These are phyloP conservation scores for Calocybe gangraenosa DNA, from an alignment of 768 basidiomycete genomes.

Conservation along the genomic window DNA sequence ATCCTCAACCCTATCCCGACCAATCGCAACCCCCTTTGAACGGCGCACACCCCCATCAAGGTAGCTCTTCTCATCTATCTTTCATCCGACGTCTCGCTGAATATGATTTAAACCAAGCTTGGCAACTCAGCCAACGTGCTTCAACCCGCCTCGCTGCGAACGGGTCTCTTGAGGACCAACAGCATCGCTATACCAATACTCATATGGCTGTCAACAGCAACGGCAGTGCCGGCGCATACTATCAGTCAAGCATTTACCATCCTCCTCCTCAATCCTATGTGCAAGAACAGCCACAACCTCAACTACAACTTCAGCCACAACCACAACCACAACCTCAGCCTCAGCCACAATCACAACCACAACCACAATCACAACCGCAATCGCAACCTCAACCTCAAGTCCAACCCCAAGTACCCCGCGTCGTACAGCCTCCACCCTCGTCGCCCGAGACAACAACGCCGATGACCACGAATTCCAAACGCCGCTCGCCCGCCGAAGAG, in stretches of 20 bases:
- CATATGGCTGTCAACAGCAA: no score
- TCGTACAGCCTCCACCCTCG: constrained; percentile 19
- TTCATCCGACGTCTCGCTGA: no score
- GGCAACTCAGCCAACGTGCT: constrained; percentile 50
- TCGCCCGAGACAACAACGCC: neutral
- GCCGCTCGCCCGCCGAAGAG: constrained; percentile 27
- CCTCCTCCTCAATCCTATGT: neutral
- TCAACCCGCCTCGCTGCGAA: constrained; percentile 59
- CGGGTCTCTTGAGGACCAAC: constrained; percentile 27
- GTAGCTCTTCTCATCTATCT: constrained; percentile 19
- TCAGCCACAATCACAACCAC: no score
- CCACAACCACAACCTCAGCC: no score
- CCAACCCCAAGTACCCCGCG: constrained; percentile 6
- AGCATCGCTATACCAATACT: no score
- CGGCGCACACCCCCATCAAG: constrained; percentile 15
- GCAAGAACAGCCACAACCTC: constrained; percentile 4
- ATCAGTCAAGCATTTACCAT: constrained; percentile 6
- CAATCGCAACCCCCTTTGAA: constrained; percentile 27
- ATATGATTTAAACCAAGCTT: constrained; percentile 38
- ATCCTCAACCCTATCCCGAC: constrained; percentile 27
- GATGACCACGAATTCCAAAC: constrained; percentile 18
- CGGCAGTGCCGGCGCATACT: constrained; percentile 3
- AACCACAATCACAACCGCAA: no score
- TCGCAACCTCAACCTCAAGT: no score
- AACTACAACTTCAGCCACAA: no score